phyloP scores from a whole-genome alignment of 768 basidiomycete genomes.

The Lactarius deliciosus region DNA sequence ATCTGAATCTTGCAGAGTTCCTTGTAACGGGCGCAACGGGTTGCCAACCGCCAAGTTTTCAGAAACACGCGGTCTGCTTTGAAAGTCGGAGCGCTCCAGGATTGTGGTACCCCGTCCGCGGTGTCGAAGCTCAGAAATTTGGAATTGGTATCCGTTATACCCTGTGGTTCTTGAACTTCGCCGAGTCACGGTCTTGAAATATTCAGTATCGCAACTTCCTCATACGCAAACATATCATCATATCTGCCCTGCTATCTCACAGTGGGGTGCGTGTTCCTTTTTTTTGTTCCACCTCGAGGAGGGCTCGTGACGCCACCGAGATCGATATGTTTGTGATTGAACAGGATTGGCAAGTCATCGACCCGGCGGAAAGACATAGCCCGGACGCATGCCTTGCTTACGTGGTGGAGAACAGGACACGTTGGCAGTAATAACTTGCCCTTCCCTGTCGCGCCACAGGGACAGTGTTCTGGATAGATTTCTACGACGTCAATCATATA shows the following conservation, averaged over 20 bases:
- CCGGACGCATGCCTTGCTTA: conserved; percentile 5
- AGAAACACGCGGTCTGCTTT: background rate
- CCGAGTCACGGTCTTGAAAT: background rate
- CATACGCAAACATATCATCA: background rate
- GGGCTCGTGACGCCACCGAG: conserved; percentile 10
- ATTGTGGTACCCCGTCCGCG: background rate
- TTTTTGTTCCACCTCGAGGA: conserved; percentile 3
- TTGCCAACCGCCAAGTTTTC: background rate
- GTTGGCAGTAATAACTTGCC: background rate
- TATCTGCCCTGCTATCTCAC: background rate
- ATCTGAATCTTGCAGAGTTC: conserved; percentile 1
- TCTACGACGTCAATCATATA: conserved; percentile 22
- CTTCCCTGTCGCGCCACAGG: conserved; percentile 18
- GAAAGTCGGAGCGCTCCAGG: conserved; percentile 3
- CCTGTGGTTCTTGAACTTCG: background rate
- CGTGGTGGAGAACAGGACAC: conserved; percentile 2
- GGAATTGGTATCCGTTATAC: background rate
- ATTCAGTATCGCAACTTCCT: conserved; percentile 1
- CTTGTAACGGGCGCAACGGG: background rate
- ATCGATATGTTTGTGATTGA: conserved; percentile 6
- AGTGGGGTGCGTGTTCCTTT: background rate
- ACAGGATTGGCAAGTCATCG: conserved; percentile 16
- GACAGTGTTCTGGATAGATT: conserved; percentile 13
- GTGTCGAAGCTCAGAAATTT: background rate
- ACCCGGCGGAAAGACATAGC: background rate